These are phyloP conservation scores for Lasiosphaeria miniovina DNA, from an alignment of 495 filamentous ascomycete genomes.

Conservation along the genomic window DNA sequence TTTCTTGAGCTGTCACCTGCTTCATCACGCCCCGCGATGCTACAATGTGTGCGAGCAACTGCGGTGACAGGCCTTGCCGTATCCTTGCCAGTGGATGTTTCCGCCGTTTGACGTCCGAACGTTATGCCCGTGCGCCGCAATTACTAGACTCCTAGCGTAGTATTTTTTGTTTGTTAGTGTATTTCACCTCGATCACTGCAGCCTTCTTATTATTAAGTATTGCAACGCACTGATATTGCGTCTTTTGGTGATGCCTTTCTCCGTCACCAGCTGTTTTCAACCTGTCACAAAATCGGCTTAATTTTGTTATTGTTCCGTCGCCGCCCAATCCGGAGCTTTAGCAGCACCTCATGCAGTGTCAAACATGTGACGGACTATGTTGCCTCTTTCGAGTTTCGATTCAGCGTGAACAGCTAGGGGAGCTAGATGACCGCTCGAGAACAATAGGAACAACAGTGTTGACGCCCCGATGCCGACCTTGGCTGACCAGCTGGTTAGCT, in stretches of 20 bases:
- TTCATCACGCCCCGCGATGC: conserved; percentile 11
- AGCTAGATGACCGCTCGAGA: no score
- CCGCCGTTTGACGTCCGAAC: conserved; percentile 2
- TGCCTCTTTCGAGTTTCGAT: no score
- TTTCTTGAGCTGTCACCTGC: conserved; percentile 7
- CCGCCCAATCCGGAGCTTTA: neutral
- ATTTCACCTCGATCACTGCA: neutral
- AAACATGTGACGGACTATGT: neutral
- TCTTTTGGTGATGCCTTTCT: conserved; percentile 1
- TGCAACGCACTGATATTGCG: neutral
- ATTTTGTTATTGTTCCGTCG: neutral
- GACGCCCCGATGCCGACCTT: no score
- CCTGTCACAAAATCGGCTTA: neutral
- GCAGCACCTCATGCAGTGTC: neutral
- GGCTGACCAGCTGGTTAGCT: neutral
- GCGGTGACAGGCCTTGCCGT: neutral
- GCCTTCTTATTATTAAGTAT: neutral
- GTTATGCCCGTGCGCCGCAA: neutral
- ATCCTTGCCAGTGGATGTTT: conserved; percentile 6
- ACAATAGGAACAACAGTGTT: no score
- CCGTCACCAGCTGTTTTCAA: neutral
- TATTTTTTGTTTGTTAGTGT: neutral
- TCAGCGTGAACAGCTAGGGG: no score
- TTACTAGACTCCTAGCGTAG: neutral
- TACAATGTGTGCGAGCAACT: conserved; percentile 1